Percentiles rank a stretch among this genome's conserved stretches.
Evolutionary conservation across 345 rosid genomes (phyloP).

Genomic region (Boechera retrofracta): DNA sequence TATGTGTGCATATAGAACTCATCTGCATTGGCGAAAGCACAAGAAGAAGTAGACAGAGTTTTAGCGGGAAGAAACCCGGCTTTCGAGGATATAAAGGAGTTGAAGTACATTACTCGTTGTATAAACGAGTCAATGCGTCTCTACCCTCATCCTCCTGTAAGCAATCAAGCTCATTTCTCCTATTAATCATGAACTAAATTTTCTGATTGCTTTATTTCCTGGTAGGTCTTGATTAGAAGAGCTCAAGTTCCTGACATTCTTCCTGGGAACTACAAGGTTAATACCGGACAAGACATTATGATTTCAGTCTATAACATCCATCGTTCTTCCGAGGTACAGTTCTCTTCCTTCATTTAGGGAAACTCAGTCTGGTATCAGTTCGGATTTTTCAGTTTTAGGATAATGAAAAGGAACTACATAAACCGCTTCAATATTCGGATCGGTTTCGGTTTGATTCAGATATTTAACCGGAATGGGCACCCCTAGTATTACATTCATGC

Average conservation of each 20-base stretch:
- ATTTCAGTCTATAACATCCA: slow-evolving; percentile 94
- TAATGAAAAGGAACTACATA: neutral
- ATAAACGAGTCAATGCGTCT: slow-evolving; percentile 91
- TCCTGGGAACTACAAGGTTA: slow-evolving; percentile 90
- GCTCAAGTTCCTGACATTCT: slow-evolving; percentile 85
- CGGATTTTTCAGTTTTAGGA: neutral
- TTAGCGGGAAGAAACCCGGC: slow-evolving; percentile 74
- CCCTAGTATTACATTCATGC: too few species aligned
- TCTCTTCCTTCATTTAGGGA: slow-evolving; percentile 7
- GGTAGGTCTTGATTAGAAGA: slow-evolving; percentile 87
- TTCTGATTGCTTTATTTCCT: slow-evolving; percentile 12
- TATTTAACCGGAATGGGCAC: neutral
- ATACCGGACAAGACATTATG: slow-evolving; percentile 94
- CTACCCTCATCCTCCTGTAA: slow-evolving; percentile 97
- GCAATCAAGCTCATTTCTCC: slow-evolving; percentile 42
- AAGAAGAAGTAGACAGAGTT: slow-evolving; percentile 87
- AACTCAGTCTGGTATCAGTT: neutral
- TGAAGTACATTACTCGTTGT: slow-evolving; percentile 84
- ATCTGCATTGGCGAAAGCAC: slow-evolving; percentile 69
- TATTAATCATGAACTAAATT: slow-evolving; percentile 8
- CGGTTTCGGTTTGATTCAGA: neutral
- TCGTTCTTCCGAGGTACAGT: slow-evolving; percentile 74
- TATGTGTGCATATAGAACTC: slow-evolving; percentile 54
- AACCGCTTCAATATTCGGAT: neutral
- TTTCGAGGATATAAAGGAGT: slow-evolving; percentile 75